These are phyloP conservation scores for Penicillium verhagenii DNA, from an alignment of 495 filamentous ascomycete genomes.

Conservation along the genomic window DNA sequence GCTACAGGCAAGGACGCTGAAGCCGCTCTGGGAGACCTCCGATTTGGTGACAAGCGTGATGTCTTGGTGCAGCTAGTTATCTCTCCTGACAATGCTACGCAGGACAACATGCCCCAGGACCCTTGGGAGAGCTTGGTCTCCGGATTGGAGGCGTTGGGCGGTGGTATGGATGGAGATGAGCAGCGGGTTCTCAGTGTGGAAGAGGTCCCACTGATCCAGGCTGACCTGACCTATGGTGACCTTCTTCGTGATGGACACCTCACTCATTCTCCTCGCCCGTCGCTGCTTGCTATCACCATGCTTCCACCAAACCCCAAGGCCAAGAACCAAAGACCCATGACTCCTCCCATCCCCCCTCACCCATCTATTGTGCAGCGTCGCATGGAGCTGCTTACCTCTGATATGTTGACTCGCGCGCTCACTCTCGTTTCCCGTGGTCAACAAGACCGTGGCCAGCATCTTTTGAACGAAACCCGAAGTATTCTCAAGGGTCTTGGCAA, in stretches of 20 bases:
- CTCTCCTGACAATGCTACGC: conserved; percentile 79
- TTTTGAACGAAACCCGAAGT: conserved; percentile 87
- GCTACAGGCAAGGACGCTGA: conserved; percentile 97
- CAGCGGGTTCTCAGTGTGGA: conserved; percentile 82
- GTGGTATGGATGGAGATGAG: conserved; percentile 84
- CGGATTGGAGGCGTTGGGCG: conserved; percentile 91
- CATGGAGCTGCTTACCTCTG: conserved; percentile 97
- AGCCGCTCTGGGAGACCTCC: conserved; percentile 85
- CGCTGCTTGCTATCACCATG: conserved; percentile 97
- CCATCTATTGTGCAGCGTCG: conserved; percentile 93
- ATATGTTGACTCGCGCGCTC: conserved; percentile 93
- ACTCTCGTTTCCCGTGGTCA: conserved; percentile 89
- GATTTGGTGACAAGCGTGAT: conserved; percentile 97
- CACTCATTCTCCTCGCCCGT: conserved; percentile 83
- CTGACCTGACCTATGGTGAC: conserved; percentile 91
- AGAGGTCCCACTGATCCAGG: conserved; percentile 93
- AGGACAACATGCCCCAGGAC: conserved; percentile 86
- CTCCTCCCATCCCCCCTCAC: conserved; percentile 92
- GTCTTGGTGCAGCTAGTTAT: conserved; percentile 95
- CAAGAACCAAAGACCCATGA: conserved; percentile 60
- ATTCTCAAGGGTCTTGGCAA: conserved; percentile 96
- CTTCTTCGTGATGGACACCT: conserved; percentile 88
- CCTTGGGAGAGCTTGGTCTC: conserved; percentile 97
- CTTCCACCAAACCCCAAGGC: conserved; percentile 68
- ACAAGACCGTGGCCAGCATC: conserved; percentile 88